phyloP scores from a whole-genome alignment of 768 basidiomycete species.

The Pleurotus tuber-regium region DNA sequence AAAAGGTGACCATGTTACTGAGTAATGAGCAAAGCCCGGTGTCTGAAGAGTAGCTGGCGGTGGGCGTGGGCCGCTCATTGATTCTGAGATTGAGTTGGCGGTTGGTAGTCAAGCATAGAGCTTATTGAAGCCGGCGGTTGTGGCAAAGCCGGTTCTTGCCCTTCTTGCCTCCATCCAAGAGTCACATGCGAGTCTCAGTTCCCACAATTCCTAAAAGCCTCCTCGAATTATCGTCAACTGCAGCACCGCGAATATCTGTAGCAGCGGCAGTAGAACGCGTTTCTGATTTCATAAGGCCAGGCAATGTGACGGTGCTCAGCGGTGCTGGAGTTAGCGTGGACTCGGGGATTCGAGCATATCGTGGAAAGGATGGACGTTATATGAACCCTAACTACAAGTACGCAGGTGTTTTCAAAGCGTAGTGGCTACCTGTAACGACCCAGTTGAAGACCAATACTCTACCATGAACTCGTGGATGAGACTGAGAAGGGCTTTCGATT shows the following conservation, averaged over 20 bases:
- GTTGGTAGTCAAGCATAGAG: background rate
- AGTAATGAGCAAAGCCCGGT: slow-evolving; percentile 82
- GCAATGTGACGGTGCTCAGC: slow-evolving; percentile 75
- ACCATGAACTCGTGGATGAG: slow-evolving; percentile 79
- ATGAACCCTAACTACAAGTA: slow-evolving; percentile 91
- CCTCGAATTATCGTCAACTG: slow-evolving; percentile 22
- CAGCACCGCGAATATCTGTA: slow-evolving; percentile 26
- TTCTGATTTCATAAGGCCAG: slow-evolving; percentile 60
- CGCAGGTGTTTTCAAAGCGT: slow-evolving; percentile 23
- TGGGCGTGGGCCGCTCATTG: slow-evolving; percentile 29
- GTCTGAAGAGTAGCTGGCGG: slow-evolving; percentile 61
- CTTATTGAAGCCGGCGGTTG: slow-evolving; percentile 8
- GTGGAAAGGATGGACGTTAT: slow-evolving; percentile 83
- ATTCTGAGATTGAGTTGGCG: slow-evolving; percentile 5
- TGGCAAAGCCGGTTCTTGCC: background rate
- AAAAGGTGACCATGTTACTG: slow-evolving; percentile 84
- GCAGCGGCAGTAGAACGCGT: slow-evolving; percentile 60
- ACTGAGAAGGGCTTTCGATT: slow-evolving; percentile 67
- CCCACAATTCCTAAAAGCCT: slow-evolving; percentile 68
- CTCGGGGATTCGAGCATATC: slow-evolving; percentile 92
- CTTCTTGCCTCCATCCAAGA: slow-evolving; percentile 2
- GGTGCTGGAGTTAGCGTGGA: slow-evolving; percentile 96
- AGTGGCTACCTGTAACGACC: too few relatives aligned
- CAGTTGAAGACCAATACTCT: slow-evolving; percentile 64
- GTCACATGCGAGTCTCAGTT: slow-evolving; percentile 66